These are phyloP conservation scores for Capsicum baccatum DNA, from an alignment of 257 asterid genomes.

Conservation along the genomic window DNA sequence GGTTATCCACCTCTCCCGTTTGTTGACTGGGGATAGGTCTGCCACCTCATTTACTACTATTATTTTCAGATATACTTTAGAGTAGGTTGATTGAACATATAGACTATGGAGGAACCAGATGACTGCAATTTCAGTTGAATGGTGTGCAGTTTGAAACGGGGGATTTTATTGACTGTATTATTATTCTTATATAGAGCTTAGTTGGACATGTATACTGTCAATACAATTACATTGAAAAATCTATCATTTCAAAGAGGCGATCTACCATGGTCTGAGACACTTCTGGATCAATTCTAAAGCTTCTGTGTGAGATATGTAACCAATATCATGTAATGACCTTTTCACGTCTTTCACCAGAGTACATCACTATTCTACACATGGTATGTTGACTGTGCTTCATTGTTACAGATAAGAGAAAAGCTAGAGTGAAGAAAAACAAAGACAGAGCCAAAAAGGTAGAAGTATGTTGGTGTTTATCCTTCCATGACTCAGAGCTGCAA, in stretches of 20 bases:
- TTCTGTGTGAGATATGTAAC: background rate
- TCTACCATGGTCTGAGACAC: slow-evolving; percentile 7
- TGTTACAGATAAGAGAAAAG: background rate
- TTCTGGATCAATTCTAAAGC: slow-evolving; percentile 2
- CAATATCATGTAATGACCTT: background rate
- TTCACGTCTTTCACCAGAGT: background rate
- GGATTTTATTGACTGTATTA: background rate
- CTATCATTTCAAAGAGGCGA: background rate
- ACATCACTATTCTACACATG: background rate
- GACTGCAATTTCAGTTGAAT: background rate
- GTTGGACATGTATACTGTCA: background rate
- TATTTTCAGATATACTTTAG: slow-evolving; percentile 2
- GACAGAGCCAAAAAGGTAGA: background rate
- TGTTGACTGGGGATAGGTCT: slow-evolving; percentile 82
- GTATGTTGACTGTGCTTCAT: background rate
- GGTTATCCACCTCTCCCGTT: slow-evolving; percentile 84
- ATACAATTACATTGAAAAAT: background rate
- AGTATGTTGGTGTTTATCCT: background rate
- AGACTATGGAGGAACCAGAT: background rate
- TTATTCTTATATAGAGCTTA: background rate
- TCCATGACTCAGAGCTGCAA: background rate
- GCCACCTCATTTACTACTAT: slow-evolving; percentile 10
- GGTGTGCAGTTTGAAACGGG: background rate
- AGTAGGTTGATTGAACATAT: background rate
- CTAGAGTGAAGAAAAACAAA: background rate